A percentile compares a stretch with the other conserved stretches of the same genome.
phyloP scores from a whole-genome alignment of 805 yeast genomes.

The Candida railenensis region DNA sequence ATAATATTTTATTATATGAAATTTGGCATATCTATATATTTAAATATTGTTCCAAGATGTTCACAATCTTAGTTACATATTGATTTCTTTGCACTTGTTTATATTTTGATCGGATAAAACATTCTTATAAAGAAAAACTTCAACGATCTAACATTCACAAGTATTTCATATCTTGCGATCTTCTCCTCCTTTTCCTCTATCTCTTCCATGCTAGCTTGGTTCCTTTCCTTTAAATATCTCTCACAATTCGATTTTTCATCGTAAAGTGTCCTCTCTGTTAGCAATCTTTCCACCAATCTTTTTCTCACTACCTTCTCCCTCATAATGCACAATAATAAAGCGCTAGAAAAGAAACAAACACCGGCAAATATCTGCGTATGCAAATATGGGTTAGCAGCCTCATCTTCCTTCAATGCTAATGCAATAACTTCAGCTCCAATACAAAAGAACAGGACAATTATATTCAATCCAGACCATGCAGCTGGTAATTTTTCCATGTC shows the following conservation, averaged over 20 bases:
- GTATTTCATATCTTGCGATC: constrained; percentile 8
- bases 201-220: constrained; percentile 1
- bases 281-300: constrained; percentile 24
- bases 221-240: constrained; percentile 11
- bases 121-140: constrained; percentile 16
- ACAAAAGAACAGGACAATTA: constrained; percentile 29
- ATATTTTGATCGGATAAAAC: constrained; percentile 11
- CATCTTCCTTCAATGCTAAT: constrained; percentile 37
- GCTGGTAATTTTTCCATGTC: constrained; percentile 27
- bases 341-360: constrained; percentile 40
- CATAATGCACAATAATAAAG: constrained; percentile 42
- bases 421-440: constrained; percentile 57
- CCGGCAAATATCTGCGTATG: constrained; percentile 65
- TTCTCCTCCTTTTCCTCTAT: neutral
- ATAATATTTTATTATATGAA: no score
- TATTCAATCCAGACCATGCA: constrained; percentile 40
- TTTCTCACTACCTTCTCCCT: constrained; percentile 53
- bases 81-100: no score
- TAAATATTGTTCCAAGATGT: no score
- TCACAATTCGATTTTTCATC: constrained; percentile 5
- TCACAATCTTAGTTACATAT: no score
- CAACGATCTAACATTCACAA: neutral
- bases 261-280: constrained; percentile 4
- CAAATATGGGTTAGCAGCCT: constrained; percentile 43
- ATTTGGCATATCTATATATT: no score